These are phyloP conservation scores for Trichoderma reesei DNA, from an alignment of 495 filamentous ascomycete genomes.

Conservation along the genomic window DNA sequence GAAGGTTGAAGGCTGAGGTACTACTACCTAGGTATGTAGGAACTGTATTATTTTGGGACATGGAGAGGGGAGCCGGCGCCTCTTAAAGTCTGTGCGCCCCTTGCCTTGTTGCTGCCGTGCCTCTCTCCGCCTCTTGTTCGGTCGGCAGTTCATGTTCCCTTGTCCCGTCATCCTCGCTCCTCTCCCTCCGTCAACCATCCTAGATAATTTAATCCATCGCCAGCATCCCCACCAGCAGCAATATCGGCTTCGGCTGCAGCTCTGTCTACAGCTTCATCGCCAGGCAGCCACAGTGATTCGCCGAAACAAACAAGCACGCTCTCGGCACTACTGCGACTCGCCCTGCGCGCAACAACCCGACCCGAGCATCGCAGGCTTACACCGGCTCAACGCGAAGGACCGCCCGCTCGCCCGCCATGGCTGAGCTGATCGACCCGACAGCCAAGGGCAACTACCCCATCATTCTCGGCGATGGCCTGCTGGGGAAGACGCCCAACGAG, in stretches of 20 bases:
- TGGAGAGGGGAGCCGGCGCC: too few species aligned
- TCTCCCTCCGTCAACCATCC: neutral
- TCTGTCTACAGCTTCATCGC: neutral
- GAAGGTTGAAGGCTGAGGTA: too few species aligned
- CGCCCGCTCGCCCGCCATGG: constrained; percentile 5
- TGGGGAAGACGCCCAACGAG: constrained; percentile 43
- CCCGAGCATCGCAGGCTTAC: neutral
- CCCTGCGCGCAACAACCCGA: too few species aligned
- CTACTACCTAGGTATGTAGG: too few species aligned
- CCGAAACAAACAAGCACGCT: neutral
- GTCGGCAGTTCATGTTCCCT: too few species aligned
- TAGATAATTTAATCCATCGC: neutral
- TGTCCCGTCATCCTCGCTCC: neutral
- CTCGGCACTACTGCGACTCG: too few species aligned
- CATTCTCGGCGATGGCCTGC: constrained; percentile 43
- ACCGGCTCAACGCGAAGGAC: neutral
- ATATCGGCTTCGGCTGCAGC: too few species aligned
- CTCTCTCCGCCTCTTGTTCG: neutral
- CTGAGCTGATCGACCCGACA: constrained; percentile 30
- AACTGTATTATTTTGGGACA: too few species aligned
- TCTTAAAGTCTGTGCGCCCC: neutral
- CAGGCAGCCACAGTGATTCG: neutral
- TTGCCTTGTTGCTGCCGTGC: neutral
- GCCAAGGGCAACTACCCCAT: constrained; percentile 45
- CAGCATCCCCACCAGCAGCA: neutral